Conservation (phyloP, 2,329 filamentous ascomycete genomes). For the Aspergillus awamori region DNA sequence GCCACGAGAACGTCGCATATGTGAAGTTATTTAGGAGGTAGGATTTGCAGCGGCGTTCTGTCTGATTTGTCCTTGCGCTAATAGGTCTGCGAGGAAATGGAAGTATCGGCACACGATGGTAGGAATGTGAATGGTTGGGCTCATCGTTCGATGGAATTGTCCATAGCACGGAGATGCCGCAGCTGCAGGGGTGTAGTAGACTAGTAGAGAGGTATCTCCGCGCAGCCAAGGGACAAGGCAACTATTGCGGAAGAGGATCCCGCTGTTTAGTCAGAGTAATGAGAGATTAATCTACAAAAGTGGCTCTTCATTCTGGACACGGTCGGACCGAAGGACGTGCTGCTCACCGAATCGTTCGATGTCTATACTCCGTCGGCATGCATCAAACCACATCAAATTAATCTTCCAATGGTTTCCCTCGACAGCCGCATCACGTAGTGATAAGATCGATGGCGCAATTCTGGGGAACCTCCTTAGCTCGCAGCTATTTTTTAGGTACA, state of each 20-base stretch:
- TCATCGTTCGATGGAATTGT: background rate
- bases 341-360: background rate
- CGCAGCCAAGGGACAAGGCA: background rate
- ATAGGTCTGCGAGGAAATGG: background rate
- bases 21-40: background rate
- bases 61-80: background rate
- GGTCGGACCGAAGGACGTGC: background rate
- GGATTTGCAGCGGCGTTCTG: background rate
- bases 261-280: constrained; percentile 4
- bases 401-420: background rate
- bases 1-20: background rate
- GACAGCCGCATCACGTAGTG: constrained; percentile 1
- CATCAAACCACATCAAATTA: background rate
- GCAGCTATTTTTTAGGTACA: constrained; percentile 2
- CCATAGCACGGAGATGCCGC: background rate
- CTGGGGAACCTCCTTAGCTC: constrained; percentile 12
- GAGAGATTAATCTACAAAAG: constrained; percentile 2
- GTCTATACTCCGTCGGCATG: background rate
- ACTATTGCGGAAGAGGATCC: background rate
- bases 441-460: constrained; percentile 41
- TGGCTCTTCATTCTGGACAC: background rate
- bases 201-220: background rate
- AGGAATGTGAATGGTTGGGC: background rate
- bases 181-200: background rate
- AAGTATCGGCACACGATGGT: background rate